Evolutionary conservation across 345 rosid genomes (phyloP).

Genomic region (Eucalyptus melliodora): DNA sequence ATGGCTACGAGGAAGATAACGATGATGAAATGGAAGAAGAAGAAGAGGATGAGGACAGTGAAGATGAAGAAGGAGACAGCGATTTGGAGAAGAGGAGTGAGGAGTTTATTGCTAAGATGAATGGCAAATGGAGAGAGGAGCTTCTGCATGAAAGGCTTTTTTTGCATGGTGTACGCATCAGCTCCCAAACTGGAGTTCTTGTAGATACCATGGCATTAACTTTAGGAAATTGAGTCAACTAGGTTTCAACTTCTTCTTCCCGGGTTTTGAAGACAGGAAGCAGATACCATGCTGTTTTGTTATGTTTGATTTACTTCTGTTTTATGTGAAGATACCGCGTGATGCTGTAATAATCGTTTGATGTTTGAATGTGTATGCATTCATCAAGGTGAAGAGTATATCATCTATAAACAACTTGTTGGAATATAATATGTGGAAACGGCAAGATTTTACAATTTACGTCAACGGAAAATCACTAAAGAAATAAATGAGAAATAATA

Average conservation of each 20-base stretch:
- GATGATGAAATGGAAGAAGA: neutral
- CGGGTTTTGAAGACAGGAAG: neutral
- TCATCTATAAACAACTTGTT: neutral
- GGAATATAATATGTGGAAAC: too few species aligned
- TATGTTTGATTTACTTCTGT: neutral
- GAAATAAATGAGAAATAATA: too few species aligned
- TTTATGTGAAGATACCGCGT: neutral
- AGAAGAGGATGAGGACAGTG: neutral
- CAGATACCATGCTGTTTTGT: neutral
- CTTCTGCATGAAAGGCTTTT: neutral
- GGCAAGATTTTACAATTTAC: accelerated
- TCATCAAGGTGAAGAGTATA: neutral
- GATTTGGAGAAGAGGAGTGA: neutral
- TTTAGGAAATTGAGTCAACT: neutral
- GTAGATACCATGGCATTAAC: neutral
- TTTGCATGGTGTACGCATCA: neutral
- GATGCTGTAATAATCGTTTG: neutral
- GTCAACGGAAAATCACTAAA: accelerated
- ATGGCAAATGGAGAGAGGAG: neutral
- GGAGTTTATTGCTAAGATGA: neutral
- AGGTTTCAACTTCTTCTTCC: neutral
- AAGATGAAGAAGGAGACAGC: neutral
- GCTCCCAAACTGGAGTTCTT: neutral
- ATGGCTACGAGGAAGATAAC: neutral
- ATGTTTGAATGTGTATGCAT: neutral